phyloP scores from a whole-genome alignment of 139 green algal genomes.

The Tetraselmis chui region DNA sequence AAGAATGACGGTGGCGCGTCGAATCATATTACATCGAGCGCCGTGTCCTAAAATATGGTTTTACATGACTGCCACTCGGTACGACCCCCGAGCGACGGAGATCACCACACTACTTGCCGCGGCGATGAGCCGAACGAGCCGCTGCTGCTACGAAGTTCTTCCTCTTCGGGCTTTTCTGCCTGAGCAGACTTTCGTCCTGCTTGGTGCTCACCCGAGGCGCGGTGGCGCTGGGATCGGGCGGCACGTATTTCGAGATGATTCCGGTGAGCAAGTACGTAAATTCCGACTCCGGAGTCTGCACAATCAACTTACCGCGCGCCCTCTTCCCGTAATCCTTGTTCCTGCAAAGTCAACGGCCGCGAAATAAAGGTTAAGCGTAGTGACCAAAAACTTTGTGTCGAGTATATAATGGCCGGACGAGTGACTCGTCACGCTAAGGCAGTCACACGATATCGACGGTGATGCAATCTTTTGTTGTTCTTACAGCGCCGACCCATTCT shows the following conservation, averaged over 20 bases:
- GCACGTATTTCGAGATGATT: conserved; percentile 15
- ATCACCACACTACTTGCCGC: no score
- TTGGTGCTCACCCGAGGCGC: neutral
- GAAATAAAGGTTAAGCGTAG: neutral
- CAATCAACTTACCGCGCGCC: conserved; percentile 14
- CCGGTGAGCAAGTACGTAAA: conserved; percentile 17
- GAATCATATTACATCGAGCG: no score
- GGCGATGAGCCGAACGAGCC: neutral
- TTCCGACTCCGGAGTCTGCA: conserved; percentile 19
- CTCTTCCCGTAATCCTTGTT: conserved; percentile 13
- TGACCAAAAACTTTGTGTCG: no score
- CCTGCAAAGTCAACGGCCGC: neutral
- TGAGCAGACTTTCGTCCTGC: neutral
- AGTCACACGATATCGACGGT: no score
- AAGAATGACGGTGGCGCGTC: no score
- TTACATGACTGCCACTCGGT: no score
- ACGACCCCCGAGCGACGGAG: no score
- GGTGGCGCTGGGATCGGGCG: neutral
- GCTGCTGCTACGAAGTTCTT: neutral
- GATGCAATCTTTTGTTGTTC: no score
- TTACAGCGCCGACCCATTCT: no score
- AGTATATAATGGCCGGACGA: no score
- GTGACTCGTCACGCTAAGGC: no score
- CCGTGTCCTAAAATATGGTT: no score
- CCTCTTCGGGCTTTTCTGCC: neutral